Base-by-base conservation (phyloP, 2,329 filamentous ascomycete species). In the Penicillium sp. region DNA sequence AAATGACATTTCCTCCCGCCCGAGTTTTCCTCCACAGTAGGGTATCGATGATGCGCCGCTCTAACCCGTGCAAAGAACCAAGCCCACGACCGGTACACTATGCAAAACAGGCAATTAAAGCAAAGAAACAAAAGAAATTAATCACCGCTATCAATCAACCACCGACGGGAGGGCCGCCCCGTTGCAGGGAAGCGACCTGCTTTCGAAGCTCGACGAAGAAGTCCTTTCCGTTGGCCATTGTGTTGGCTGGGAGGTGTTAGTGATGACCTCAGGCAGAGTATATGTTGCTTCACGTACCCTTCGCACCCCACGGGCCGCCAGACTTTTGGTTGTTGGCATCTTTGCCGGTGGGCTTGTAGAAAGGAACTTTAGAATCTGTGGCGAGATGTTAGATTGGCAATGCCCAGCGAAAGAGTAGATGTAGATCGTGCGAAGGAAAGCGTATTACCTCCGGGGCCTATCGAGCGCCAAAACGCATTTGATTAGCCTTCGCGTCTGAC, bases 151-250 rank as follows among this genome's bases (percentile, higher is more conserved):
- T 15, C 13, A 26, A 52, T 72, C 60, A 74, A 47, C 71, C 70
- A 26, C 71, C 71, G 15, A 69, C 61, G 10, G 67, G 62, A 55
- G 61, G 68, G 8, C 60, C 69, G 26, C 62, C 62, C 52, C 75
- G 69, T 33, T 71, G 75, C 33, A 77, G 60, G 9, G 68, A 59
- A 1, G 73, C 66, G 10, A 79, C 63, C 55, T 79, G 77, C 59
- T 77, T 78, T 33, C 76, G 73, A 24, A 79, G 69, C 54, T 79
- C 77, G 42, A 77, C 64, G 61, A 77, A 78, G 63, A 79, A 79
- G 53, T 78, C 77, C 61, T 75, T 78, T 7, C 75, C 75, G 52
- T 72, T 78, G 3, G 70, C 72, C 77, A 78, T 78, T 2, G 68
- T 68, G 51, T 78, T 78, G 29, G 75, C 77, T 79, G 26, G 52